Percentiles rank a stretch among this genome's conserved stretches.
These are phyloP conservation scores for Fusarium humuli DNA, from an alignment of 2,329 filamentous ascomycete genomes.

Conservation along the genomic window DNA sequence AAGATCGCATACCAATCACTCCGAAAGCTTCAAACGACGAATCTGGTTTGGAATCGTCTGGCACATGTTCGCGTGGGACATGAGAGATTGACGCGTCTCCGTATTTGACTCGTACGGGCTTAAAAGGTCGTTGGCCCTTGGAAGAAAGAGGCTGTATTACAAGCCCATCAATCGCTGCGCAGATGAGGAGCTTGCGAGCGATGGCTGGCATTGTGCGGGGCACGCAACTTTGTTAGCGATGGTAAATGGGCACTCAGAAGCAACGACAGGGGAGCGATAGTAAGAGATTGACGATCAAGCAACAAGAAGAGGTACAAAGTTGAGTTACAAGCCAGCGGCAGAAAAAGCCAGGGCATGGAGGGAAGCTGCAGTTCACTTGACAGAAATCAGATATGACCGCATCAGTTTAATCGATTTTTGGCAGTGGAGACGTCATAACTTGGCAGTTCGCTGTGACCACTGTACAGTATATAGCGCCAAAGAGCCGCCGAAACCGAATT, in stretches of 20 bases:
- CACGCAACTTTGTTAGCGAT: conserved; percentile 23
- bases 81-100: conserved; percentile 63
- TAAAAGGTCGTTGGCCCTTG: conserved; percentile 66
- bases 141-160: conserved; percentile 78
- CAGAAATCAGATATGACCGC: conserved; percentile 39
- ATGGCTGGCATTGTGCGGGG: conserved; percentile 74
- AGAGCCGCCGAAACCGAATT: conserved; percentile 43
- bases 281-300: conserved; percentile 9
- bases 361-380: conserved; percentile 24
- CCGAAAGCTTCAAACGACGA: conserved; percentile 70
- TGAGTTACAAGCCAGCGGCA: conserved; percentile 4
- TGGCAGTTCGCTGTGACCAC: conserved; percentile 33
- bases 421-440: conserved; percentile 43
- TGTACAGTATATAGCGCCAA: conserved; percentile 6
- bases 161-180: conserved; percentile 84
- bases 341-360: neutral
- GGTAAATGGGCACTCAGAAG: conserved; percentile 19
- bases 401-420: conserved; percentile 31
- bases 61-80: conserved; percentile 58
- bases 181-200: conserved; percentile 82
- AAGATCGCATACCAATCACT: conserved; percentile 61
- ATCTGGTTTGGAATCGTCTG: conserved; percentile 58
- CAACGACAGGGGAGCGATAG: conserved; percentile 6
- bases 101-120: conserved; percentile 78
- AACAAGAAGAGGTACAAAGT: neutral